Evolutionary conservation across 768 basidiomycete species (phyloP), one percentile per base, ranked within the genome.

Genomic region (Suillus americanus): DNA sequence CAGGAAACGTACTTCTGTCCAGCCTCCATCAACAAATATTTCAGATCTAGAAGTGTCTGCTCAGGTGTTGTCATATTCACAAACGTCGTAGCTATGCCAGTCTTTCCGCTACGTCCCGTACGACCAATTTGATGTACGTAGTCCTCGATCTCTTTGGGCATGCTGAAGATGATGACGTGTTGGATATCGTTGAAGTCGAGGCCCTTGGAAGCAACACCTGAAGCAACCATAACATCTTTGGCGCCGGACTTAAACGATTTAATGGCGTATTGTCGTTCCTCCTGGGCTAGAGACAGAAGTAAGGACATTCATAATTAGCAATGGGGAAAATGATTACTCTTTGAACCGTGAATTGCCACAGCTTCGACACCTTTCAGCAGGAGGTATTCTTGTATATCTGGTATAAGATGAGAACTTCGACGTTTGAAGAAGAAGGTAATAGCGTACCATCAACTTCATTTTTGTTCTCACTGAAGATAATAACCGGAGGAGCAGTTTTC

Each of bases 101-200:
- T 99, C 77, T 98, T 98, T 25, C 97, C 97, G 69, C 92, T 95
- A 69, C 97, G 89, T 60, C 97, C 97, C 8, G 97, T 99, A 65
- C 97, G 91, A 33, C 97, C 97, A 68, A 99, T 99, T 77, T 99
- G 97, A 80, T 99, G 97, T 59, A 99, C 97, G 72, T 99, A 99
- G 76, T 99, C 97, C 78, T 99, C 97, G 67, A 99, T 99, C 80
- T 99, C 97, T 77, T 99, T 99, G 0, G 97, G 97, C 97, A 99
- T 99, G 37, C 92, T 89, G 76, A 96, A 99, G 67, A 98, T 99
- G 77, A 99, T 98, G 73, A 99, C 96, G 75, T 98, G 97, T 71
- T 98, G 95, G 64, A 99, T 97, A 72, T 99, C 97, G 76, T 92
- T 95, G 79, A 99, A 99, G 78, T 99, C 97, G 65, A 99, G 86